These are phyloP conservation scores for Neopestalotiopsis sp. DNA, from an alignment of 2,329 filamentous ascomycete genomes.

Conservation along the genomic window DNA sequence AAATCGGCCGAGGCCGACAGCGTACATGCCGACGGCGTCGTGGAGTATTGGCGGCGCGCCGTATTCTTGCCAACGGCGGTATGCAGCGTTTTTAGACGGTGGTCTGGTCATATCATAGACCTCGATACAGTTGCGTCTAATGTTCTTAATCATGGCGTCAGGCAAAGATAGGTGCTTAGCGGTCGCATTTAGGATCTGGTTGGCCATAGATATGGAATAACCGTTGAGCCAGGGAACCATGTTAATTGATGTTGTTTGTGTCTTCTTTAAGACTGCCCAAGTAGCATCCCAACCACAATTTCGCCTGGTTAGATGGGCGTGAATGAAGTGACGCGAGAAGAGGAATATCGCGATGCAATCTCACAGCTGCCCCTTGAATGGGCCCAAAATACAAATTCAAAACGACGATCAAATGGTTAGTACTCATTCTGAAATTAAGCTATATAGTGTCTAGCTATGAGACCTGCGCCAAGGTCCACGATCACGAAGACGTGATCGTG, in stretches of 20 bases:
- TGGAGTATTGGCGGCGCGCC: not conserved
- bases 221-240: too few relatives aligned
- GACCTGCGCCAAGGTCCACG: rapidly evolving
- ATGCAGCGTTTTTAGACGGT: not conserved
- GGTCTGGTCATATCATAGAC: not conserved
- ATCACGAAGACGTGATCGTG: not conserved
- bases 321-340: too few relatives aligned
- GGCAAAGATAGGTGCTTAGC: not conserved
- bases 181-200: not conserved
- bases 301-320: too few relatives aligned
- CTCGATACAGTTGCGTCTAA: not conserved
- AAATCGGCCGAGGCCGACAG: not conserved
- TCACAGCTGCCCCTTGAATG: too few relatives aligned
- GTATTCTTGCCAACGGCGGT: not conserved
- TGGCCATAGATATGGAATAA: too few relatives aligned
- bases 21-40: slow-evolving; percentile 59
- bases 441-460: not conserved
- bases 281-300: too few relatives aligned
- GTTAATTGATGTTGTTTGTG: too few relatives aligned
- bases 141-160: not conserved
- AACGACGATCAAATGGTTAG: too few relatives aligned
- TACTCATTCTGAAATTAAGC: not conserved
- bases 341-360: too few relatives aligned
- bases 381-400: too few relatives aligned
- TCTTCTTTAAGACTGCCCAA: too few relatives aligned